These are phyloP conservation scores for Pichia cactophila DNA, from an alignment of 1,139 yeast genomes.

Conservation along the genomic window DNA sequence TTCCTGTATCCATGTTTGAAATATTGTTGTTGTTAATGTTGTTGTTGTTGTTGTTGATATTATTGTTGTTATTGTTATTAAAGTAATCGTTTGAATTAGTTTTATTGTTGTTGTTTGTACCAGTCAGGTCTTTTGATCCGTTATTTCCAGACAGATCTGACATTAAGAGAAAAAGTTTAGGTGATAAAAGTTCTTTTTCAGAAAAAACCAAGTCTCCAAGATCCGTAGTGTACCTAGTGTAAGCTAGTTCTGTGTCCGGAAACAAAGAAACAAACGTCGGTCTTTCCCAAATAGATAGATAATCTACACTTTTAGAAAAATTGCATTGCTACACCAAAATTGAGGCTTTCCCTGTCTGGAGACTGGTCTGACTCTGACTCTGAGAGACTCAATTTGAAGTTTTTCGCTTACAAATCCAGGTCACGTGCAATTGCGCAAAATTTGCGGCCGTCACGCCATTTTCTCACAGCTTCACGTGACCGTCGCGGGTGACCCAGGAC, in stretches of 20 bases:
- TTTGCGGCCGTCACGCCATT: neutral
- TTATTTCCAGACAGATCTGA: neutral
- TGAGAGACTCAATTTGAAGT: no score
- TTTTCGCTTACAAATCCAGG: neutral
- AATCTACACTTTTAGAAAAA: no score
- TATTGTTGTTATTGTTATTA: neutral
- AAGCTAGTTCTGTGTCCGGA: no score
- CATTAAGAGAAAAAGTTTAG: neutral
- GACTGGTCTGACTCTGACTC: neutral
- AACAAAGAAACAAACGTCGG: no score
- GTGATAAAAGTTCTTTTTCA: no score
- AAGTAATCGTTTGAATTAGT: neutral
- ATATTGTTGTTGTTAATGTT: neutral
- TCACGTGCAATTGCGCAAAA: conserved; percentile 1
- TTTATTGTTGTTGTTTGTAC: no score
- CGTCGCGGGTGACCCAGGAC: conserved; percentile 67
- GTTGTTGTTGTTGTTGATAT: neutral
- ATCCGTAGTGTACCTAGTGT: no score
- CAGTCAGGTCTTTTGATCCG: neutral
- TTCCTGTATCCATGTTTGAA: conserved; percentile 11
- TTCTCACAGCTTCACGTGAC: conserved; percentile 37
- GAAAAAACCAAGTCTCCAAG: no score
- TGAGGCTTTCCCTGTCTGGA: neutral
- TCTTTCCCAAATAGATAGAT: no score
- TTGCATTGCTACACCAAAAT: neutral